phyloP scores from a whole-genome alignment of 352 stramenopile species.

The Globisporangium middletonii region DNA sequence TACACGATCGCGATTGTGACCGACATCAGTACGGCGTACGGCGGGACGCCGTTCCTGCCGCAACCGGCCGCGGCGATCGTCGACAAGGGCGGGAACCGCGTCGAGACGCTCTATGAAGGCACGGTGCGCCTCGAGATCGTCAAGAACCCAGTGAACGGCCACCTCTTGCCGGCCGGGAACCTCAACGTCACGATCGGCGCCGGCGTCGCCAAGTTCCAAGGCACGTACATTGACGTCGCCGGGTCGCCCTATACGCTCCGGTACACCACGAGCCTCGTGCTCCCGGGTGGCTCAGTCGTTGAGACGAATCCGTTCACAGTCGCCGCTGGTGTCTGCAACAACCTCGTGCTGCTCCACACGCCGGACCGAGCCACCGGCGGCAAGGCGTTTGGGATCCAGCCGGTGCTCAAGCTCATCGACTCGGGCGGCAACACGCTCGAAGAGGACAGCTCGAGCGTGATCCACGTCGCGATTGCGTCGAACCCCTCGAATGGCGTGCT shows the following conservation, averaged over 20 bases:
- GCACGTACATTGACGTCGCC: constrained; percentile 66
- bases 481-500: constrained; percentile 64
- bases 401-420: constrained; percentile 74
- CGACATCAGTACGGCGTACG: constrained; percentile 75
- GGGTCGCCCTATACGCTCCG: constrained; percentile 71
- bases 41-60: constrained; percentile 66
- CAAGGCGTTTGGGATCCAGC: constrained; percentile 68
- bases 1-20: constrained; percentile 59
- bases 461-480: constrained; percentile 59
- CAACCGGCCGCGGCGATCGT: constrained; percentile 75
- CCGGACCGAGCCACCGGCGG: constrained; percentile 42
- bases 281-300: constrained; percentile 41
- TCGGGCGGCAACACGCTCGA: constrained; percentile 59
- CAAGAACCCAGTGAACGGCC: constrained; percentile 48
- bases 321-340: constrained; percentile 42
- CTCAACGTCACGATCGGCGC: constrained; percentile 49
- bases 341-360: constrained; percentile 36
- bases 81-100: constrained; percentile 70
- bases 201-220: constrained; percentile 54
- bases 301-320: constrained; percentile 82
- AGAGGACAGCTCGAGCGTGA: constrained; percentile 56
- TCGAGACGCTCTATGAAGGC: constrained; percentile 35
- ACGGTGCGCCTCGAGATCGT: constrained; percentile 61
- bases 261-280: constrained; percentile 55
- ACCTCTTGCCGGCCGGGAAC: constrained; percentile 36